Evolutionary conservation across 495 filamentous ascomycete species (phyloP), one percentile per base, ranked within the genome.

Genomic region (Sporormia fimetaria): DNA sequence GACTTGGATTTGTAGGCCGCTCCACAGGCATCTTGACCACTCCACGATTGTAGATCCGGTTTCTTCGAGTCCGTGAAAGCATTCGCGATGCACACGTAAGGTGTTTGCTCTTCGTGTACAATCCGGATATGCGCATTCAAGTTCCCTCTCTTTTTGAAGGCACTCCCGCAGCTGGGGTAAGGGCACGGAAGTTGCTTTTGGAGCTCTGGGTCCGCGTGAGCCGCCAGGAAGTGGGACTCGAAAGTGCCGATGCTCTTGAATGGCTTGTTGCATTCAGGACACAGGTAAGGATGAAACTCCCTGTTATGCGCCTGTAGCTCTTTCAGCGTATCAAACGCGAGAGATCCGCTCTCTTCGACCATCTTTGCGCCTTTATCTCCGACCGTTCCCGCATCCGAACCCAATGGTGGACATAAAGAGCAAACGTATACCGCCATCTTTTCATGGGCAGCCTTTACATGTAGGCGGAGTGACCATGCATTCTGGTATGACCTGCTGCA

Each of bases 121-220:
- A 73, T 76, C 16, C 76, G 74, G 38, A 84, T 66, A 53, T 98
- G 90, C 0, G 76, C 73, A 21, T 76, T 80, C 15, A 94, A 67
- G 54, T 94, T 94, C 0, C 77, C 77, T 43, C 70, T 74, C 53
- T 79, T 76, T 6, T 83, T 83, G 61, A 93, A 93, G 38, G 65
- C 70, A 40, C 78, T 76, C 30, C 64, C 70, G 55, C 83, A 94
- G 12, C 67, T 79, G 5, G 63, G 56, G 50, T 71, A 64, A 0
- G 71, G 69, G 58, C 87, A 94, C 6, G 61, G 49, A 40, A 79
- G 72, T 2, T 56, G 54, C 15, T 17, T 63, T 68, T 57, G 75
- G 76, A 42, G 78, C 66, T 52, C 40, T 6, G 51, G 39, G 3
- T 33, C 21, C 8, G 12, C 39, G 34, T 65, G 63, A n/a, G 47